Evolutionary conservation across 371 early-diverging fungal genomes (phyloP).

Genomic region (Mucor racemosus): DNA sequence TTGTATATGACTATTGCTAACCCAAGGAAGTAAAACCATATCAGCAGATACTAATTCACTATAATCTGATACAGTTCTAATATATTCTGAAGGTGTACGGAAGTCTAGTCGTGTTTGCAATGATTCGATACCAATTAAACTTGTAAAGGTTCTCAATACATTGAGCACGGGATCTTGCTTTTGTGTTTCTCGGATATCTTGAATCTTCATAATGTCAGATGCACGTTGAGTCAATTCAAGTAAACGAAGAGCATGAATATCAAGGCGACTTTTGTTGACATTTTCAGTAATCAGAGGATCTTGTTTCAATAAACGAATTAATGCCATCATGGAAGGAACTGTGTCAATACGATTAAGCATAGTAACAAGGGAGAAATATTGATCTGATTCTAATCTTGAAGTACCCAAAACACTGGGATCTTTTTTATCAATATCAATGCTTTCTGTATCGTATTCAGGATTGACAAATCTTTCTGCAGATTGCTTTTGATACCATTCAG

Average conservation of each 20-base stretch:
- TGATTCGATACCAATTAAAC: constrained; percentile 57
- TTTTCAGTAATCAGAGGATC: background rate
- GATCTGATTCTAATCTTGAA: background rate
- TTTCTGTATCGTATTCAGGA: background rate
- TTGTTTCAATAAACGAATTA: constrained; percentile 64
- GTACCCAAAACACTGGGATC: background rate
- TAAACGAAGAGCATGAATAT: constrained; percentile 66
- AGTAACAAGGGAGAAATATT: constrained; percentile 47
- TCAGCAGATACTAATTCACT: constrained; percentile 28
- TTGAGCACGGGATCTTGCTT: constrained; percentile 73
- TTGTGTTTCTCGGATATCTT: constrained; percentile 61
- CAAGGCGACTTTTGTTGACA: background rate
- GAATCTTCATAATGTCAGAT: constrained; percentile 74
- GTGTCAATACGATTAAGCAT: constrained; percentile 68
- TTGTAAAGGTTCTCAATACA: constrained; percentile 76
- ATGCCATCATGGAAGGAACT: constrained; percentile 75
- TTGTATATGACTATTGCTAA: background rate
- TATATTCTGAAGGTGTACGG: constrained; percentile 23
- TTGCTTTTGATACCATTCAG: constrained; percentile 55
- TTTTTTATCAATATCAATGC: background rate
- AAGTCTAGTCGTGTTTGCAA: constrained; percentile 38
- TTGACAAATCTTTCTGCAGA: constrained; percentile 24
- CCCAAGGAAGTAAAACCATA: constrained; percentile 37
- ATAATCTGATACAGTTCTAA: constrained; percentile 28
- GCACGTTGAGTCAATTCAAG: constrained; percentile 74